Percentiles rank a stretch among this genome's conserved stretches.
Conservation (phyloP, 495 filamentous ascomycete genomes). For the Trichoderma gamsii region DNA sequence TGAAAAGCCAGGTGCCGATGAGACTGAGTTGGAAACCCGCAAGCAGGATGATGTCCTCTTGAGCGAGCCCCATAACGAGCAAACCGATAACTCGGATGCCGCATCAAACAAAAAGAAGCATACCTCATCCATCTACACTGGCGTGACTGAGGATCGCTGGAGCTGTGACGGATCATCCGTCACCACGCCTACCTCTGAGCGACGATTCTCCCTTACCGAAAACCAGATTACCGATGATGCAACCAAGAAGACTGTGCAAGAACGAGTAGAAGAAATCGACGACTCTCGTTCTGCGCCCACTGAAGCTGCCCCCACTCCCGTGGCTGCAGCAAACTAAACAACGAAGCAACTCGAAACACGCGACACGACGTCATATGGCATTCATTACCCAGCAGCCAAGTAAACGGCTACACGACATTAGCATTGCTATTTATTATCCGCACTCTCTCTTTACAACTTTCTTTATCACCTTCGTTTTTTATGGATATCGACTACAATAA, state of each 20-base stretch:
- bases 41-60: not conserved
- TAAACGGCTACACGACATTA: not conserved
- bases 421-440: not conserved
- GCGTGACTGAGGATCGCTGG: conserved; percentile 7
- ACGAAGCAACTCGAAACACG: not conserved
- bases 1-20: not conserved
- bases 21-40: not conserved
- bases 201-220: not conserved
- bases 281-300: not conserved
- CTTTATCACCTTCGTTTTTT: not conserved
- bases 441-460: not conserved
- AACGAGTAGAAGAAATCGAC: not conserved
- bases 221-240: not conserved
- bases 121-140: conserved; percentile 12
- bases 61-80: not conserved
- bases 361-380: conserved; percentile 7
- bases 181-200: conserved; percentile 16
- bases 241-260: not conserved
- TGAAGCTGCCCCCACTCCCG: not conserved
- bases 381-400: conserved; percentile 3
- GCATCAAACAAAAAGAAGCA: conserved; percentile 4
- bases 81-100: not conserved
- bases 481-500: conserved; percentile 3
- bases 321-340: not conserved
- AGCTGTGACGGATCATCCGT: not conserved